These are phyloP conservation scores for Eucalyptus cloeziana DNA, from an alignment of 345 rosid genomes.

Conservation along the genomic window DNA sequence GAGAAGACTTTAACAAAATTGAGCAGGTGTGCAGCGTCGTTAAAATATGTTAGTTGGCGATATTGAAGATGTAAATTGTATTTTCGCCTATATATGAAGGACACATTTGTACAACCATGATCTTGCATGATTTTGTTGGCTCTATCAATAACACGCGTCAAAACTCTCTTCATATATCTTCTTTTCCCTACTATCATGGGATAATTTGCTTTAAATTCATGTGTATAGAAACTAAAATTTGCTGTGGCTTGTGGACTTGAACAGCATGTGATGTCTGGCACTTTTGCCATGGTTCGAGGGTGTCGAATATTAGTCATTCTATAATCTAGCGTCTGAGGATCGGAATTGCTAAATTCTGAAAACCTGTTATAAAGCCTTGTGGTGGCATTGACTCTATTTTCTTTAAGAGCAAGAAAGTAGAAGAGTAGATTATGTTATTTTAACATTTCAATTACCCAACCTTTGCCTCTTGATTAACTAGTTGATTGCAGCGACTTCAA, in stretches of 20 bases:
- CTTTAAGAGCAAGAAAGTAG: neutral
- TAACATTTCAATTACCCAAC: neutral
- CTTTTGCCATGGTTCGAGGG: neutral
- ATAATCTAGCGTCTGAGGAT: neutral
- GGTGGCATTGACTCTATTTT: neutral
- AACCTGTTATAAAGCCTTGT: neutral
- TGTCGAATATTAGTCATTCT: neutral
- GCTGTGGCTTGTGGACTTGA: neutral
- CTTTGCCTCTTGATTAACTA: neutral
- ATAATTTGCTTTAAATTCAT: neutral
- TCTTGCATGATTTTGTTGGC: neutral
- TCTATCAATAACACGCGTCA: neutral
- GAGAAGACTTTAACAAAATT: constrained; percentile 74
- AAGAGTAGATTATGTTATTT: neutral
- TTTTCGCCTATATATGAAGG: neutral
- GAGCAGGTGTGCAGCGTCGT: constrained; percentile 44
- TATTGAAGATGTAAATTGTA: neutral
- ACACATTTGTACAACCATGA: neutral
- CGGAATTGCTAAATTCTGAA: neutral
- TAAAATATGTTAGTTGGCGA: neutral
- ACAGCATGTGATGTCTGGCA: neutral
- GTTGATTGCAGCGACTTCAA: constrained; percentile 44
- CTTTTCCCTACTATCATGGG: neutral
- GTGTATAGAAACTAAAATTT: neutral
- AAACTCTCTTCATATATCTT: neutral